A percentile compares a stretch with the other conserved stretches of the same genome.
Evolutionary conservation across 148 eudicot species (phyloP).

Genomic region (Fallopia convolvulus): DNA sequence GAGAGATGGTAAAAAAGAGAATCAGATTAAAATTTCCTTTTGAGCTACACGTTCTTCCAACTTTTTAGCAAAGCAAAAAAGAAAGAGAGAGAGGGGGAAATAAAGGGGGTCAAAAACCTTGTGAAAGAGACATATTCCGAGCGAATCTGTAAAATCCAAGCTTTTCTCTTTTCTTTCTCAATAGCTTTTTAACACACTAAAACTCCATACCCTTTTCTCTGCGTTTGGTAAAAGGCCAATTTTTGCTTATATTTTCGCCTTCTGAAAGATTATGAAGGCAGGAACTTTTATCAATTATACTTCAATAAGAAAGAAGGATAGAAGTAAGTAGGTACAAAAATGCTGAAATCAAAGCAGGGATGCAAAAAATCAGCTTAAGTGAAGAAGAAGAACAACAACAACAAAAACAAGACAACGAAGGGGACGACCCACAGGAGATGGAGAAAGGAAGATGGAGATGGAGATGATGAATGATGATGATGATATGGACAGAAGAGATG

Average conservation of each 20-base stretch:
- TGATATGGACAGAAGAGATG: constrained; percentile 3
- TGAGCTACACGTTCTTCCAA: constrained; percentile 15
- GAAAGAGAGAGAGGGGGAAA: constrained; percentile 1
- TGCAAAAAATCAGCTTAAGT: background rate
- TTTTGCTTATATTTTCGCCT: background rate
- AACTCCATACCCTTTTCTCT: background rate
- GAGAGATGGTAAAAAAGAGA: constrained; percentile 7
- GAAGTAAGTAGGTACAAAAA: background rate
- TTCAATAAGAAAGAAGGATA: too few species aligned
- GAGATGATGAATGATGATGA: constrained; percentile 11
- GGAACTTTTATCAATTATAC: background rate
- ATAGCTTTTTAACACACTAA: background rate
- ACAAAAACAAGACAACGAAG: background rate
- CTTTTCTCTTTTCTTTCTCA: constrained; percentile 6
- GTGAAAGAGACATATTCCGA: constrained; percentile 29
- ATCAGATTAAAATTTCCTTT: constrained; percentile 24
- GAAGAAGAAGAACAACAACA: constrained; percentile 8
- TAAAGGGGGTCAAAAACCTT: constrained; percentile 25
- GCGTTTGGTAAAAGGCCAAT: background rate
- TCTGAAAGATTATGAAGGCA: background rate
- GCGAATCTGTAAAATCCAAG: constrained; percentile 19
- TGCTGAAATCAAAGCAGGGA: constrained; percentile 22
- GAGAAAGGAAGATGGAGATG: background rate
- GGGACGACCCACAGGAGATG: background rate
- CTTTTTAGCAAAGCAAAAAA: constrained; percentile 8